A percentile compares a stretch with the other conserved stretches of the same genome.
Conservation (phyloP, 1,284 basidiomycete genomes). For the Sporisorium sorghi region DNA sequence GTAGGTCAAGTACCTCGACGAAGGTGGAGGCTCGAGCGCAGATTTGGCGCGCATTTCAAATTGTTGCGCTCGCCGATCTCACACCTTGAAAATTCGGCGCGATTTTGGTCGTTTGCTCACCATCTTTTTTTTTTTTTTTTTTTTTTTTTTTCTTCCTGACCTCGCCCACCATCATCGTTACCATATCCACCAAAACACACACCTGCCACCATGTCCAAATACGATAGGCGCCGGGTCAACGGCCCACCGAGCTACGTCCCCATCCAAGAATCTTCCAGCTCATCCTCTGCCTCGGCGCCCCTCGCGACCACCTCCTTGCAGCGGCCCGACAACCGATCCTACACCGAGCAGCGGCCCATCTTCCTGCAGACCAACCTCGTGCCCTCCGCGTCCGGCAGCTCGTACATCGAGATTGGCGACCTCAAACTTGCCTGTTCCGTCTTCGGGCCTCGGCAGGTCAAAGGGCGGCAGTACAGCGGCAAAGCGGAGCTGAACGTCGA, state of each 20-base stretch:
- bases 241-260: conserved; percentile 39
- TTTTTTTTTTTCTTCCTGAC: conserved; percentile 1
- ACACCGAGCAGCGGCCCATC: conserved; percentile 71
- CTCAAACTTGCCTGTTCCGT: conserved; percentile 95
- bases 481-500: conserved; percentile 91
- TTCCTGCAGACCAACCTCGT: conserved; percentile 84
- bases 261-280: conserved; percentile 13
- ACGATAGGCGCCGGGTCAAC: conserved; percentile 48
- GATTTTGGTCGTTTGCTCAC: too few relatives aligned
- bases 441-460: conserved; percentile 92
- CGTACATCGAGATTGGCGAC: conserved; percentile 88
- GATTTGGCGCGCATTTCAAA: background rate
- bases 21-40: conserved; percentile 43
- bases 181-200: background rate
- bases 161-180: background rate
- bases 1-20: too few relatives aligned
- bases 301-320: conserved; percentile 19
- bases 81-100: conserved; percentile 10
- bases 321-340: conserved; percentile 28
- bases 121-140: conserved; percentile 13
- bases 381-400: conserved; percentile 91
- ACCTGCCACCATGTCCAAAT: conserved; percentile 26
- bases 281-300: conserved; percentile 9
- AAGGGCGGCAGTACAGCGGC: conserved; percentile 80
- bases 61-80: background rate